Percentiles rank a stretch among this genome's conserved stretches.
Evolutionary conservation across 1,284 basidiomycete genomes (phyloP).

Genomic region (Ganoderma sp.): DNA sequence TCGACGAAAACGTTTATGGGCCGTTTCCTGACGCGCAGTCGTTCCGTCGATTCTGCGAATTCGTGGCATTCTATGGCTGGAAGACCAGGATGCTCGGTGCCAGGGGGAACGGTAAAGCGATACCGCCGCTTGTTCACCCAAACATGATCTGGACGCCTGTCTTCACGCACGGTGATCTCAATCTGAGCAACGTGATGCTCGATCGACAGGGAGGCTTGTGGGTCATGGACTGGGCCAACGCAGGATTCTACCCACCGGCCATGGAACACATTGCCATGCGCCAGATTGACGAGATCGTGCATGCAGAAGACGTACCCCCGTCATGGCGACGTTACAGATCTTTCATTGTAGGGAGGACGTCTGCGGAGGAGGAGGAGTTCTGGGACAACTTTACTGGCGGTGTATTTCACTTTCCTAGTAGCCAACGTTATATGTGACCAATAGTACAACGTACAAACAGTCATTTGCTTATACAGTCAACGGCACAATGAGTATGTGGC

Average conservation of each 20-base stretch:
- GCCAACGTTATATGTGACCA: not conserved
- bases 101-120: not conserved
- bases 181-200: constrained; percentile 31
- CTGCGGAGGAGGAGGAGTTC: constrained; percentile 13
- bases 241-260: constrained; percentile 32
- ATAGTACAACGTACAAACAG: not conserved
- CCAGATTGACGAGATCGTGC: constrained; percentile 4
- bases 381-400: constrained; percentile 16
- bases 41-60: constrained; percentile 28
- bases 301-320: not conserved
- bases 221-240: constrained; percentile 33
- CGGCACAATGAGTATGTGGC: no score
- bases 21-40: constrained; percentile 14
- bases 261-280: constrained; percentile 26
- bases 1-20: constrained; percentile 15
- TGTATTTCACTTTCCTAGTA: constrained; percentile 9
- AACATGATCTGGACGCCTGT: constrained; percentile 21
- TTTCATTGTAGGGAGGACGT: constrained; percentile 17
- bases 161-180: constrained; percentile 34
- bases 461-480: no score
- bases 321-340: constrained; percentile 11
- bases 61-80: constrained; percentile 17
- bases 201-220: constrained; percentile 30
- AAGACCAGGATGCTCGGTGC: not conserved
- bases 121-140: not conserved